A percentile compares a stretch with the other conserved stretches of the same genome.
Evolutionary conservation across 257 asterid species (phyloP).

Genomic region (Knoxia roxburghii): DNA sequence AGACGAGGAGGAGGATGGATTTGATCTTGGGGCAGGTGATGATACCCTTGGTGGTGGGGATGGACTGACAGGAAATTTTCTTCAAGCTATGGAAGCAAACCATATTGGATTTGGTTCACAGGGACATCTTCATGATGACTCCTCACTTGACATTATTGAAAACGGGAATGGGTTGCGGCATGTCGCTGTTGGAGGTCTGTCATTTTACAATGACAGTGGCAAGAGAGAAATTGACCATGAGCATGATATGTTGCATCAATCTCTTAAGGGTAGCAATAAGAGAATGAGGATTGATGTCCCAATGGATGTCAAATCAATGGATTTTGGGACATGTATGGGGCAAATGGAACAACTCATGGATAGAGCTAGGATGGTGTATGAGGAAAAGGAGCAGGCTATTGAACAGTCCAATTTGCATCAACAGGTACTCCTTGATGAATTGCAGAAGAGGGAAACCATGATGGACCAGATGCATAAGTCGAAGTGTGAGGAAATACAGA

Average conservation of each 20-base stretch:
- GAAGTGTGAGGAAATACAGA: slow-evolving; percentile 48
- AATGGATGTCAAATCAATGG: slow-evolving; percentile 44
- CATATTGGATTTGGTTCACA: slow-evolving; percentile 44
- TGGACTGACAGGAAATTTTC: slow-evolving; percentile 57
- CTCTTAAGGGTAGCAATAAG: slow-evolving; percentile 44
- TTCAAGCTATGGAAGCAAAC: slow-evolving; percentile 49
- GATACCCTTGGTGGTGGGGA: slow-evolving; percentile 45
- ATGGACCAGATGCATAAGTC: slow-evolving; percentile 51
- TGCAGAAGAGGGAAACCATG: slow-evolving; percentile 56
- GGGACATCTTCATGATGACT: slow-evolving; percentile 39
- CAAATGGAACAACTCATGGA: slow-evolving; percentile 40
- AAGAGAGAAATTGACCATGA: slow-evolving; percentile 69
- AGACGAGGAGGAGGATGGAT: slow-evolving; percentile 35
- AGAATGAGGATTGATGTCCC: slow-evolving; percentile 50
- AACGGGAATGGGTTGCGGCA: slow-evolving; percentile 39
- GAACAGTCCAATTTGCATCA: slow-evolving; percentile 37
- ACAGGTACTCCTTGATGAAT: slow-evolving; percentile 49
- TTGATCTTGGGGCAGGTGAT: slow-evolving; percentile 34
- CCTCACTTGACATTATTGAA: slow-evolving; percentile 32
- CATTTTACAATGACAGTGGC: slow-evolving; percentile 40
- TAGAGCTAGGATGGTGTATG: slow-evolving; percentile 38
- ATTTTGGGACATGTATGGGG: slow-evolving; percentile 58
- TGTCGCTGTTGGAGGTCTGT: slow-evolving; percentile 19
- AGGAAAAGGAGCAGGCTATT: slow-evolving; percentile 45
- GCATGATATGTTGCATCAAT: slow-evolving; percentile 26